Conservation (phyloP, 1,284 basidiomycete genomes). For the Meripilus lineatus region DNA sequence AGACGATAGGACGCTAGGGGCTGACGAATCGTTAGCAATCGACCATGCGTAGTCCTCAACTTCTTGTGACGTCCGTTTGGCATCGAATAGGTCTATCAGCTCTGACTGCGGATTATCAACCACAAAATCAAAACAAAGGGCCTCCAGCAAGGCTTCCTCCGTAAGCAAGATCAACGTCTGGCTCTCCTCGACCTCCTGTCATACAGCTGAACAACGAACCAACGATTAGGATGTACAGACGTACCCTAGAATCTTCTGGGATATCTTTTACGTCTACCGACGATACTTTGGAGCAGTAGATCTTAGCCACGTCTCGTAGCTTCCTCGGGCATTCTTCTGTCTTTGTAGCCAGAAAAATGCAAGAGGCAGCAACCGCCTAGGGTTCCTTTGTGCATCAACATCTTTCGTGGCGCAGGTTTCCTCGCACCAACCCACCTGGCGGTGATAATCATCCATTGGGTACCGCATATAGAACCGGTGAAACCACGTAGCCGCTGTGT, state of each 20-base stretch:
- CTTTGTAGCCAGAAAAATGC: slow-evolving; percentile 90
- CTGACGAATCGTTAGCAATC: slow-evolving; percentile 80
- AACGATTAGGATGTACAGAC: neutral
- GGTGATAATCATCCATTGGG: slow-evolving; percentile 80
- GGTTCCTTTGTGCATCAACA: slow-evolving; percentile 8
- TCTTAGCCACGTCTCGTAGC: slow-evolving; percentile 76
- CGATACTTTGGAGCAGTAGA: slow-evolving; percentile 68
- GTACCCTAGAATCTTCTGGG: slow-evolving; percentile 56
- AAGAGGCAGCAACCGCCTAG: slow-evolving; percentile 84
- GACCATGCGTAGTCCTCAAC: slow-evolving; percentile 77
- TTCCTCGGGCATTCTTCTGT: slow-evolving; percentile 87
- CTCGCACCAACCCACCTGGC: slow-evolving; percentile 46
- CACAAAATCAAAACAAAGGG: slow-evolving; percentile 88
- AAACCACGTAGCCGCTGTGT: slow-evolving; percentile 84
- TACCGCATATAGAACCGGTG: slow-evolving; percentile 95
- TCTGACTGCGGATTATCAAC: slow-evolving; percentile 80
- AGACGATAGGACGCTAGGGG: slow-evolving; percentile 18
- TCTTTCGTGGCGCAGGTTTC: slow-evolving; percentile 7
- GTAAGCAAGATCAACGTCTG: slow-evolving; percentile 70
- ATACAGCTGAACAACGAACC: slow-evolving; percentile 3
- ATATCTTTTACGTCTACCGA: slow-evolving; percentile 53
- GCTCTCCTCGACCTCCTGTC: slow-evolving; percentile 69
- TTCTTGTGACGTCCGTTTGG: slow-evolving; percentile 38
- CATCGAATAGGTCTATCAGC: slow-evolving; percentile 62
- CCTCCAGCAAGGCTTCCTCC: slow-evolving; percentile 83